phyloP scores from a whole-genome alignment of 305 asterid species.

The Fraxinus albicans region DNA sequence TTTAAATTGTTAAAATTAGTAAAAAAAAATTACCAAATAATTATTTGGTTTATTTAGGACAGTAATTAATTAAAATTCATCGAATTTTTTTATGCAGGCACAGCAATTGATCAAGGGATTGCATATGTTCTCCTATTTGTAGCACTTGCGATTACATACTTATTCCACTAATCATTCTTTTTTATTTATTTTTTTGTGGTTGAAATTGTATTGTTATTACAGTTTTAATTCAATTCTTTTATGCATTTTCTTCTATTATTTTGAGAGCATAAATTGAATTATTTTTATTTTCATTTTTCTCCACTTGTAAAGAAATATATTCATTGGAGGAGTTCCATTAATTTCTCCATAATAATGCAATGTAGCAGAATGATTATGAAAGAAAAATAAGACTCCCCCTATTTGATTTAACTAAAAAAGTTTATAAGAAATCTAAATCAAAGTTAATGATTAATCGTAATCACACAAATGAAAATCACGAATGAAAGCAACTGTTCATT shows the following conservation, averaged over 20 bases:
- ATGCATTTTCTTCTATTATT: slow-evolving; percentile 13
- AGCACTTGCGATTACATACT: slow-evolving; percentile 65
- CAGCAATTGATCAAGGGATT: slow-evolving; percentile 70
- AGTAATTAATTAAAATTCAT: background rate
- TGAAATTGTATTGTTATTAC: background rate
- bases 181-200: background rate
- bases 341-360: background rate
- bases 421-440: background rate
- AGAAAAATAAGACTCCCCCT: too few species aligned
- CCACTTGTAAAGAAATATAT: background rate
- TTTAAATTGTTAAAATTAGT: background rate
- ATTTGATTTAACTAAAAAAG: too few species aligned
- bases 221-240: slow-evolving; percentile 14
- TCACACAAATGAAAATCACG: too few species aligned
- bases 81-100: slow-evolving; percentile 41
- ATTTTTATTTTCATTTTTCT: background rate
- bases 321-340: background rate
- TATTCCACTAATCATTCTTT: slow-evolving; percentile 40
- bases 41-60: background rate
- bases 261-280: background rate
- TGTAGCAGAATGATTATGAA: too few species aligned
- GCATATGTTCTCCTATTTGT: slow-evolving; percentile 56
- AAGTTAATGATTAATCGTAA: too few species aligned
- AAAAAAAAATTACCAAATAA: background rate
- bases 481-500: too few species aligned